A percentile compares a stretch with the other conserved stretches of the same genome.
Conservation (phyloP, 768 basidiomycete genomes). For the Clitopilus hobsonii region DNA sequence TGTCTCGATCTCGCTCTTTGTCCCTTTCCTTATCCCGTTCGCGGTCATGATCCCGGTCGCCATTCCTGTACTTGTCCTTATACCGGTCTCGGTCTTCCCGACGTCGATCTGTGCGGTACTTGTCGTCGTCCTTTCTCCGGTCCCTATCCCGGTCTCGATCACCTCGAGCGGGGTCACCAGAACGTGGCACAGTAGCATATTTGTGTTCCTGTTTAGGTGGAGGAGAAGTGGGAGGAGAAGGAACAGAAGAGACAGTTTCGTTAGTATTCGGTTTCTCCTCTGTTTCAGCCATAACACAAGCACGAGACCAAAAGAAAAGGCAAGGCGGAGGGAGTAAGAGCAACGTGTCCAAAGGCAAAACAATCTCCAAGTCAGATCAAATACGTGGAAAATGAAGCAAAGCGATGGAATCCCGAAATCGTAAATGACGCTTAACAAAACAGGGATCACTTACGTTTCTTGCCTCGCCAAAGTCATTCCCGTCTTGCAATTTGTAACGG, state of each 20-base stretch:
- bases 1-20: constrained; percentile 8
- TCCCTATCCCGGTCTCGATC: constrained; percentile 4
- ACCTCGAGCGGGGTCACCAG: not conserved
- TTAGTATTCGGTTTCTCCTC: not conserved
- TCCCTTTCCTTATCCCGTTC: constrained; percentile 7
- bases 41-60: constrained; percentile 5
- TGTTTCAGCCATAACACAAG: not conserved
- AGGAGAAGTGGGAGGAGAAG: no score
- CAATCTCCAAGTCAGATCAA: not conserved
- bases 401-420: not conserved
- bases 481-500: constrained; percentile 1
- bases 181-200: not conserved
- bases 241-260: no score
- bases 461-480: not conserved
- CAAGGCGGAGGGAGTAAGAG: not conserved
- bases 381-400: not conserved
- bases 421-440: not conserved
- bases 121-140: constrained; percentile 6
- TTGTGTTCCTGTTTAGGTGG: not conserved
- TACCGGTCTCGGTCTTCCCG: constrained; percentile 7
- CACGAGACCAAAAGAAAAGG: not conserved
- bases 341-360: not conserved
- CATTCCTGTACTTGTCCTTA: constrained; percentile 7
- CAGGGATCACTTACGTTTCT: not conserved
- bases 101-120: constrained; percentile 1